A percentile compares a stretch with the other conserved stretches of the same genome.
Conservation (phyloP, 345 rosid species). For the Melastoma malabathricum region DNA sequence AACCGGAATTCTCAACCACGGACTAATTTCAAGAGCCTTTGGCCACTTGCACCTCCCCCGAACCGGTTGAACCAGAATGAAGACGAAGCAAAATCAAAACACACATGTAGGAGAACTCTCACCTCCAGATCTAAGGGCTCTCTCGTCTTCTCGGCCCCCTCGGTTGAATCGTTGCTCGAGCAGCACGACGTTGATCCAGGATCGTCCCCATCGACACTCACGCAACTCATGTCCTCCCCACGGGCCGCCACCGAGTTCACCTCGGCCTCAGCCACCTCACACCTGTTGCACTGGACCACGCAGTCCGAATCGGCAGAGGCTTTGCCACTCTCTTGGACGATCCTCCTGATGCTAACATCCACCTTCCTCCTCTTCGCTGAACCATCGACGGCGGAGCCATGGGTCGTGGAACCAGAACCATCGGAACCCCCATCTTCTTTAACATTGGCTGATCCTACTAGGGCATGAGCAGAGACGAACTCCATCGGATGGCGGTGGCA, state of each 20-base stretch:
- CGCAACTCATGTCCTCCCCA: constrained; percentile 4
- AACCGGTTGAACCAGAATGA: background rate
- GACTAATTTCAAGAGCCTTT: constrained; percentile 12
- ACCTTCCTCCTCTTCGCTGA: no score
- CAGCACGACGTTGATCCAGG: constrained; percentile 37
- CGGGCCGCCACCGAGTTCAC: background rate
- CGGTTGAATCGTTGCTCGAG: constrained; percentile 38
- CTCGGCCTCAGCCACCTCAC: constrained; percentile 9
- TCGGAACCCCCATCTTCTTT: no score
- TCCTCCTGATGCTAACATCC: no score
- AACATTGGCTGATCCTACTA: no score
- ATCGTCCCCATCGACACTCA: constrained; percentile 21
- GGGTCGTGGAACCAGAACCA: no score
- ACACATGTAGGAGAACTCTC: background rate
- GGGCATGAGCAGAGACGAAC: no score
- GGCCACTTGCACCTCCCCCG: background rate
- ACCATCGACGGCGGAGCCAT: no score
- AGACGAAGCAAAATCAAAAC: background rate
- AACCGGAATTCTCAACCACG: background rate
- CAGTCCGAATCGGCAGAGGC: background rate
- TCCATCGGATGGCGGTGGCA: no score
- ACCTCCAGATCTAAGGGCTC: constrained; percentile 13
- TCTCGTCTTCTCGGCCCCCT: constrained; percentile 13
- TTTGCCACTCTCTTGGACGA: no score
- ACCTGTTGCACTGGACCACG: background rate